phyloP scores from a whole-genome alignment of 2,329 filamentous ascomycete genomes.

The Fusarium begoniae region DNA sequence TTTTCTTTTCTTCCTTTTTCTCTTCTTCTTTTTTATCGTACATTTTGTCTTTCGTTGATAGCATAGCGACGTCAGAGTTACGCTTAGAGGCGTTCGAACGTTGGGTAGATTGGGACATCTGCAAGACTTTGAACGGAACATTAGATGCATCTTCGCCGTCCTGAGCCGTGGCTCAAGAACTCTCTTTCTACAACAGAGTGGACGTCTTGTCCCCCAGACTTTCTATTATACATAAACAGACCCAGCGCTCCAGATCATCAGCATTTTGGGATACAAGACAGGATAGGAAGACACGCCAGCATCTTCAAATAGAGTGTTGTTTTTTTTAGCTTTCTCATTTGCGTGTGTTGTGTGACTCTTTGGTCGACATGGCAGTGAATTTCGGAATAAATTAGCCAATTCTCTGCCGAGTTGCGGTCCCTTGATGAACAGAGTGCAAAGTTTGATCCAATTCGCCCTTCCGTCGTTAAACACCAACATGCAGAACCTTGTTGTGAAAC shows the following conservation, averaged over 20 bases:
- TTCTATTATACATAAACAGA: background rate
- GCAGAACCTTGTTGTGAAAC: background rate
- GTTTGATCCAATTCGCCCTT: background rate
- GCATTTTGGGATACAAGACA: background rate
- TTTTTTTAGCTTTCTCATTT: background rate
- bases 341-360: background rate
- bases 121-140: background rate
- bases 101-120: conserved; percentile 1
- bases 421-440: too few species aligned
- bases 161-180: background rate
- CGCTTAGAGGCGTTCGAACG: conserved; percentile 4
- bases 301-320: background rate
- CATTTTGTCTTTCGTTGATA: background rate
- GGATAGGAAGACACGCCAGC: background rate
- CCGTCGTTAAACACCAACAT: background rate
- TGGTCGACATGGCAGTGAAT: background rate
- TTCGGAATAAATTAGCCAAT: background rate
- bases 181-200: background rate
- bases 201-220: background rate
- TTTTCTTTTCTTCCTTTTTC: background rate
- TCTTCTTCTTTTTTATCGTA: background rate
- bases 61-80: background rate
- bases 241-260: background rate
- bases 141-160: background rate
- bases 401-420: background rate